Evolutionary conservation across 192 early-diverging fungal genomes (phyloP).

Genomic region (Coemansia sp.): DNA sequence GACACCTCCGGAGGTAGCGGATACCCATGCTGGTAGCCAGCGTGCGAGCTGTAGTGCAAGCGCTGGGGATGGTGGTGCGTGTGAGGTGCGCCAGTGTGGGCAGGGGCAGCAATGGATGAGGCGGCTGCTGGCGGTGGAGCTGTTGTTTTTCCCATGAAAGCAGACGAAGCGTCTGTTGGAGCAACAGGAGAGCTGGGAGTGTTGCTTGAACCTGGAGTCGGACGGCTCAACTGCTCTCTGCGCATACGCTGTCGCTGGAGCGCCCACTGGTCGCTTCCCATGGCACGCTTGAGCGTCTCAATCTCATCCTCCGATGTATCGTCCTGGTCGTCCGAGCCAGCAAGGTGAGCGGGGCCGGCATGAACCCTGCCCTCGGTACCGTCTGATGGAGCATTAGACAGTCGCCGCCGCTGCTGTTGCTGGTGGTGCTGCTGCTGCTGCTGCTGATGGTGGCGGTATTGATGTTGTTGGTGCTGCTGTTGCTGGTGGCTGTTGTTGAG

Average conservation of each 20-base stretch:
- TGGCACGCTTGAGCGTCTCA: conserved; percentile 46
- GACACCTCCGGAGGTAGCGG: conserved; percentile 3
- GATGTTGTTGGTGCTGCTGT: conserved; percentile 9
- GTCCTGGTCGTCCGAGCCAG: conserved; percentile 16
- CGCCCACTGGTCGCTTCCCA: conserved; percentile 49
- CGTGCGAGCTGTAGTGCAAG: conserved; percentile 2
- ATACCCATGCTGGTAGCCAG: conserved; percentile 1
- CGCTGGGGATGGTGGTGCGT: conserved; percentile 2
- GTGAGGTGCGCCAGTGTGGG: conserved; percentile 3
- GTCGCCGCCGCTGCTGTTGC: conserved; percentile 30
- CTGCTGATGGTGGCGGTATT: conserved; percentile 12
- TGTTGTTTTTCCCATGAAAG: conserved; percentile 11
- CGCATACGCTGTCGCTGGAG: conserved; percentile 50
- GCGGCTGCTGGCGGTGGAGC: conserved; percentile 17
- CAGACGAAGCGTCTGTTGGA: conserved; percentile 7
- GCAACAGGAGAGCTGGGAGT: conserved; percentile 20
- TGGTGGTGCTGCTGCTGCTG: conserved; percentile 10
- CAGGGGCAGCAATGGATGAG: conserved; percentile 5
- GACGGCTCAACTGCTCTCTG: conserved; percentile 25
- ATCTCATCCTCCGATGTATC: conserved; percentile 53
- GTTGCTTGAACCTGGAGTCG: conserved; percentile 13
- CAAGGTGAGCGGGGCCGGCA: conserved; percentile 17
- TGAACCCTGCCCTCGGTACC: conserved; percentile 26
- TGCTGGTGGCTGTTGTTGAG: conserved; percentile 31
- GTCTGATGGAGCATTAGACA: conserved; percentile 45